Evolutionary conservation across 192 early-diverging fungal species (phyloP), one percentile per base, ranked within the genome.

Genomic region (Coemansia sp.): DNA sequence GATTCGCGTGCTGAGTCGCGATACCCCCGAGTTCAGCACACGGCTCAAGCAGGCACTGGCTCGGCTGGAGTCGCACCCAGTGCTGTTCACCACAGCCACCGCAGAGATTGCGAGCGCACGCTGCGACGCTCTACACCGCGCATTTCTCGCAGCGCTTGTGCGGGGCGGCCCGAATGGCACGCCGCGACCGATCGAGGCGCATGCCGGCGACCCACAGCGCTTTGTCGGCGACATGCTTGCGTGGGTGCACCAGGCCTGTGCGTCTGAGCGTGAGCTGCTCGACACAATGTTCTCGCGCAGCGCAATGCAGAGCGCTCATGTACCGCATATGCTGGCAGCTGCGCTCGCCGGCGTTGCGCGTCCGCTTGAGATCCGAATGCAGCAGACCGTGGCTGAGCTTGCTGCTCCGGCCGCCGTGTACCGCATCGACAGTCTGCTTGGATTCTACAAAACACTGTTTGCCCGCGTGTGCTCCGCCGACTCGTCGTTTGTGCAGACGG

Each of bases 221-320:
- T 98, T 96, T 66, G 86, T 93, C 37, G 95, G 95, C 19, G 96
- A 97, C 64, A 96, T 98, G 92, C 73, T 97, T 17, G 96, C 94
- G 0, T 98, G 96, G 96, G 69, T 96, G 1, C 96, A 98, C 84
- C 94, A 97, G 79, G 89, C 92, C 0, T 86, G 85, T 17, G 92
- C 94, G 4, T 85, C 88, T 7, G 96, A 97, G 71, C 77, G 85
- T 19, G 96, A 98, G 73, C 85, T 96, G 68, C 77, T 97, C 21
- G 93, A 96, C 21, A 53, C 65, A 15, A 51, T 79, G 43, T 49
- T 74, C 39, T 47, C 52, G 12, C 24, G 17, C 60, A 55, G 41
- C 23, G 50, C 58, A 59, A 49, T 19, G 17, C 50, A 52, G 2
- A 21, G 17, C 8, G 19, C 17, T 15, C 50, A 52, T 15, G 58